These are phyloP conservation scores for Aureobasidium lini DNA, from an alignment of 2,329 filamentous ascomycete genomes.

Conservation along the genomic window DNA sequence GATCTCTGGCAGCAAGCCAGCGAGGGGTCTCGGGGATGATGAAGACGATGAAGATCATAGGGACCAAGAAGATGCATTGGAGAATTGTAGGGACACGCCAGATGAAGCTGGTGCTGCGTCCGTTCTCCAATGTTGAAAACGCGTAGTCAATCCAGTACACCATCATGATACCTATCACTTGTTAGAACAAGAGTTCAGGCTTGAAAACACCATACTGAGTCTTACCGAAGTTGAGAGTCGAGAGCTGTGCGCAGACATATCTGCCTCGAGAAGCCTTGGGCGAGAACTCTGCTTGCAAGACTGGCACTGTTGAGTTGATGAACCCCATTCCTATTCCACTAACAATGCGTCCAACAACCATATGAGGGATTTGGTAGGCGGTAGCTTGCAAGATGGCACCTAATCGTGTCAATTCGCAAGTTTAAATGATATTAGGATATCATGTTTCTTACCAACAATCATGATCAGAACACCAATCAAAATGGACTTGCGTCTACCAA, in stretches of 20 bases:
- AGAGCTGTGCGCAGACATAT: conserved; percentile 41
- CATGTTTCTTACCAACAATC: conserved; percentile 22
- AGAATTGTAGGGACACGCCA: conserved; percentile 38
- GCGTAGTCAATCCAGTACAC: conserved; percentile 43
- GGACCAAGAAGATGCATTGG: conserved; percentile 35
- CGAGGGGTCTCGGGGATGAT: conserved; percentile 50
- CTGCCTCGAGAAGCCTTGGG: conserved; percentile 27
- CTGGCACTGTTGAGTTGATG: conserved; percentile 38
- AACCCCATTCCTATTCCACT: conserved; percentile 23
- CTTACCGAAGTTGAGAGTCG: conserved; percentile 38
- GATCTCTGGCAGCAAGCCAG: conserved; percentile 50
- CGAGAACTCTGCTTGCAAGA: conserved; percentile 37
- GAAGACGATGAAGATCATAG: conserved; percentile 37
- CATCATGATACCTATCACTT: too few species aligned
- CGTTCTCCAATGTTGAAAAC: conserved; percentile 25
- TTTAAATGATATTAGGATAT: too few species aligned
- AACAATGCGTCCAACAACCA: conserved; percentile 21
- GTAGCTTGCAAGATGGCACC: conserved; percentile 21
- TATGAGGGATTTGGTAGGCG: conserved; percentile 19
- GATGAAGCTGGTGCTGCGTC: conserved; percentile 25
- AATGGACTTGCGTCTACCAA: conserved; percentile 39
- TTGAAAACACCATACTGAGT: too few species aligned
- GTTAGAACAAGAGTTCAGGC: too few species aligned
- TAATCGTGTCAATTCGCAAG: conserved; percentile 19
- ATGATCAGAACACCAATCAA: conserved; percentile 38